Percentiles rank a stretch among this genome's conserved stretches.
phyloP scores from a whole-genome alignment of 1,139 yeast species.

The Suhomyces yuchorum region DNA sequence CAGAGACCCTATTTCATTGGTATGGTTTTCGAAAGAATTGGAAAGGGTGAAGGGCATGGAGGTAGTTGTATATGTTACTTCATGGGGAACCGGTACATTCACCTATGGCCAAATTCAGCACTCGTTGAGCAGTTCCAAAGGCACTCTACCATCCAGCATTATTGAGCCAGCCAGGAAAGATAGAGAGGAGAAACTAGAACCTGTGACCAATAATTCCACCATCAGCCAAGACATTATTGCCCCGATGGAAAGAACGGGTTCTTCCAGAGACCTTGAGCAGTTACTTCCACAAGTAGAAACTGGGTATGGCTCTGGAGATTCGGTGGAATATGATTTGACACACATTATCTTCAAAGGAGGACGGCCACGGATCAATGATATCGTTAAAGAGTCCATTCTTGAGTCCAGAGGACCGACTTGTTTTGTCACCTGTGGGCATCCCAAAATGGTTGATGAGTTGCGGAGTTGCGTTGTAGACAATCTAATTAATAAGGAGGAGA shows the following conservation, averaged over 20 bases:
- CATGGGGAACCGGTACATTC: constrained; percentile 1
- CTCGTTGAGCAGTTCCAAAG: not conserved
- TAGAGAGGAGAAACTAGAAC: not conserved
- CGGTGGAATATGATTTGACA: constrained; percentile 10
- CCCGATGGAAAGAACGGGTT: not conserved
- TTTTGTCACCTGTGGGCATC: constrained; percentile 42
- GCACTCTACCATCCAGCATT: not conserved
- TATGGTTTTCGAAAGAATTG: constrained; percentile 26
- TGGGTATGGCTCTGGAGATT: not conserved
- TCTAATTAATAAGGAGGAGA: constrained; percentile 16
- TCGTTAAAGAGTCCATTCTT: constrained; percentile 26
- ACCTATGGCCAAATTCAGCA: not conserved
- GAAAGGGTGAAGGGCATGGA: constrained; percentile 18
- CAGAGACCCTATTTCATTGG: constrained; percentile 21
- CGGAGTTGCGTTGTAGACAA: constrained; percentile 16
- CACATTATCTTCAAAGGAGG: constrained; percentile 31
- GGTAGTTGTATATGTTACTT: constrained; percentile 22
- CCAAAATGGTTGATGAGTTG: constrained; percentile 30
- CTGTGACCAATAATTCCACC: not conserved
- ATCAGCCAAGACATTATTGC: not conserved
- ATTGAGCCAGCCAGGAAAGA: not conserved
- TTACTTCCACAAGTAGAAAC: not conserved
- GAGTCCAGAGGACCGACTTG: constrained; percentile 33
- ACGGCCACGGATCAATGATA: constrained; percentile 30
- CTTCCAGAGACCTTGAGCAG: not conserved